Evolutionary conservation across 768 basidiomycete genomes (phyloP).

Genomic region (Cystobasidium ongulense): DNA sequence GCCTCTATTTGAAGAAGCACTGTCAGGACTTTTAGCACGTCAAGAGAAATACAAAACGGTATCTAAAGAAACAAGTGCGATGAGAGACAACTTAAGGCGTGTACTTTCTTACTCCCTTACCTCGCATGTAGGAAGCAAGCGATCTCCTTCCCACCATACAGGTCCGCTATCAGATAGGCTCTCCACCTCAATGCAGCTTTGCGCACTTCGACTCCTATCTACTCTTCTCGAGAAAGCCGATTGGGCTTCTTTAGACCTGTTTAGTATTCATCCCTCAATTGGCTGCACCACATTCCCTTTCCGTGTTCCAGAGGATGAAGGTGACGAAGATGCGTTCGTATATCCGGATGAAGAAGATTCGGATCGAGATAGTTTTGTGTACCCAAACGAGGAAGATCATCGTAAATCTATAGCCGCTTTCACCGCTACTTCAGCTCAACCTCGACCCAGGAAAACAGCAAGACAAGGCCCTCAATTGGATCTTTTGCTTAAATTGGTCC

Average conservation of each 20-base stretch:
- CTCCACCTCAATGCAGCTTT: constrained; percentile 58
- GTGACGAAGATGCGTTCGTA: constrained; percentile 53
- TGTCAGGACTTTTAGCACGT: constrained; percentile 74
- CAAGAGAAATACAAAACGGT: constrained; percentile 52
- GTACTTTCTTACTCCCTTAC: not conserved
- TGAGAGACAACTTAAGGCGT: not conserved
- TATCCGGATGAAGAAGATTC: constrained; percentile 45
- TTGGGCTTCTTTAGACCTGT: constrained; percentile 56
- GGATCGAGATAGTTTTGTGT: constrained; percentile 35
- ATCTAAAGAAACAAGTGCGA: constrained; percentile 6
- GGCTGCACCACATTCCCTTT: constrained; percentile 65
- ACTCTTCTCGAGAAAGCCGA: constrained; percentile 67
- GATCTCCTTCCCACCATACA: constrained; percentile 78
- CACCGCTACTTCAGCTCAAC: not conserved
- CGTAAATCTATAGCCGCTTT: not conserved
- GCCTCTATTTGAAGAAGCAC: constrained; percentile 60
- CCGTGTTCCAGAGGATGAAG: constrained; percentile 45
- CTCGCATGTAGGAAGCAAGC: constrained; percentile 47
- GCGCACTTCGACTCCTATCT: constrained; percentile 71
- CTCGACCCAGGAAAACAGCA: not conserved
- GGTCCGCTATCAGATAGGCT: constrained; percentile 41
- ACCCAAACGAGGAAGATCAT: constrained; percentile 16
- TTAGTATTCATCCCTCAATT: constrained; percentile 62
- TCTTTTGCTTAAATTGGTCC: not conserved
- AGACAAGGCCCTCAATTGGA: not conserved